These are phyloP conservation scores for Gossypium lobatum DNA, from an alignment of 441 rosid genomes.

Conservation along the genomic window DNA sequence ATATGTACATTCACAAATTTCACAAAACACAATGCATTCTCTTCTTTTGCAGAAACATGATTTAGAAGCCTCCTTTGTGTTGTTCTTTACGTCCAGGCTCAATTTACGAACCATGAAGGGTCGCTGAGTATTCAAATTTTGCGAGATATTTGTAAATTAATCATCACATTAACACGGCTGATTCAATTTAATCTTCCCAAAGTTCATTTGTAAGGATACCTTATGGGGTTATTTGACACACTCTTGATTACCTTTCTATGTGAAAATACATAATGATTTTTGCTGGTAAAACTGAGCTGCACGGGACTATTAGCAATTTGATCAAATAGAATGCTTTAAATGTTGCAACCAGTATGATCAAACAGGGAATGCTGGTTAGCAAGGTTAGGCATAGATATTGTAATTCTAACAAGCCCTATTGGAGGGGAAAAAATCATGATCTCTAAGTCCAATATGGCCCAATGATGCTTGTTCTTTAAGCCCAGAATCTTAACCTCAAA, in stretches of 20 bases:
- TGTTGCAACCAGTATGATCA: neutral
- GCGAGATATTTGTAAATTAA: constrained; percentile 4
- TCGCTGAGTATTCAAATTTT: constrained; percentile 8
- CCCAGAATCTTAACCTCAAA: neutral
- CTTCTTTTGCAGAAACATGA: neutral
- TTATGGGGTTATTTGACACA: neutral
- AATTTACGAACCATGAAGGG: constrained; percentile 1
- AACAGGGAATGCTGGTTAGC: neutral
- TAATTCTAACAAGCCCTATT: neutral
- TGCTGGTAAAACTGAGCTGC: neutral
- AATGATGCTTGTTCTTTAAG: neutral
- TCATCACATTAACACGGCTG: neutral
- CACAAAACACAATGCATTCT: neutral
- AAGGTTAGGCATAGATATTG: neutral
- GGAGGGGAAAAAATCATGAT: neutral
- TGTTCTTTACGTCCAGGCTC: neutral
- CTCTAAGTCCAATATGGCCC: neutral
- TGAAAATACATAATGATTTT: neutral
- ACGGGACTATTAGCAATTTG: neutral
- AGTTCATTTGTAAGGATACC: neutral
- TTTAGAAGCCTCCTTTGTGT: neutral
- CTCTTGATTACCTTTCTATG: neutral
- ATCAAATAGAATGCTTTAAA: neutral
- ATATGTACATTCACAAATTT: constrained; percentile 5
- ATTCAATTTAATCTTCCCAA: neutral